phyloP scores from a whole-genome alignment of 2,329 filamentous ascomycete species.

The Hypoxylon sp. region DNA sequence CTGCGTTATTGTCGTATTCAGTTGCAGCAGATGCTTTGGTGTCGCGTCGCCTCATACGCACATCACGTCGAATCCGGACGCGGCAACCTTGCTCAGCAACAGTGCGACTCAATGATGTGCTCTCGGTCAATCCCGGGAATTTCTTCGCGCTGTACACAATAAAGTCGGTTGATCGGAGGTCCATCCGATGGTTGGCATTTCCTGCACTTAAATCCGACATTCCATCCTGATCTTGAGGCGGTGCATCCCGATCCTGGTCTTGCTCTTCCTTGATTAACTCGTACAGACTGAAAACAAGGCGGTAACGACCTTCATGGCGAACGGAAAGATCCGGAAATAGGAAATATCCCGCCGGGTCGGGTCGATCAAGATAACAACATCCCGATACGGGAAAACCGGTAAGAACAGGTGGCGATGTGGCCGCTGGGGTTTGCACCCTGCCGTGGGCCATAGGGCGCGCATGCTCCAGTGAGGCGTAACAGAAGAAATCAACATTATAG shows the following conservation, averaged over 20 bases:
- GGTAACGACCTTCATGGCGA: constrained; percentile 92
- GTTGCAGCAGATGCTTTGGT: constrained; percentile 69
- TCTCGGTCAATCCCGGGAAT: constrained; percentile 93
- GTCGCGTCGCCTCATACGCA: constrained; percentile 89
- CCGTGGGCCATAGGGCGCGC: constrained; percentile 87
- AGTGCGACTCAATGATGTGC: constrained; percentile 87
- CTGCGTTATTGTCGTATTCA: constrained; percentile 66
- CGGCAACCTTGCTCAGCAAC: constrained; percentile 98
- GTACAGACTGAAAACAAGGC: constrained; percentile 92
- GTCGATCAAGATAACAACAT: constrained; percentile 95
- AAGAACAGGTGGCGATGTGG: constrained; percentile 83
- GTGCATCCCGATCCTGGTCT: constrained; percentile 76
- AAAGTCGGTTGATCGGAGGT: constrained; percentile 90
- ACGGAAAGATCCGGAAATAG: constrained; percentile 98
- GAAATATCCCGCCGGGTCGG: constrained; percentile 86
- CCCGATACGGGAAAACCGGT: constrained; percentile 96
- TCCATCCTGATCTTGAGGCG: constrained; percentile 59
- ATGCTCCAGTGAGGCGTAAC: constrained; percentile 91
- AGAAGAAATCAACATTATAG: constrained; percentile 98
- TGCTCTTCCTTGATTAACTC: constrained; percentile 91
- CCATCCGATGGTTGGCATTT: constrained; percentile 86
- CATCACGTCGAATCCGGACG: constrained; percentile 94
- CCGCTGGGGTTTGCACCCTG: constrained; percentile 76
- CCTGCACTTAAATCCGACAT: constrained; percentile 48
- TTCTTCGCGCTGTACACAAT: constrained; percentile 97